Base-by-base conservation (phyloP, 345 rosid genomes). In the Salix exigua region DNA sequence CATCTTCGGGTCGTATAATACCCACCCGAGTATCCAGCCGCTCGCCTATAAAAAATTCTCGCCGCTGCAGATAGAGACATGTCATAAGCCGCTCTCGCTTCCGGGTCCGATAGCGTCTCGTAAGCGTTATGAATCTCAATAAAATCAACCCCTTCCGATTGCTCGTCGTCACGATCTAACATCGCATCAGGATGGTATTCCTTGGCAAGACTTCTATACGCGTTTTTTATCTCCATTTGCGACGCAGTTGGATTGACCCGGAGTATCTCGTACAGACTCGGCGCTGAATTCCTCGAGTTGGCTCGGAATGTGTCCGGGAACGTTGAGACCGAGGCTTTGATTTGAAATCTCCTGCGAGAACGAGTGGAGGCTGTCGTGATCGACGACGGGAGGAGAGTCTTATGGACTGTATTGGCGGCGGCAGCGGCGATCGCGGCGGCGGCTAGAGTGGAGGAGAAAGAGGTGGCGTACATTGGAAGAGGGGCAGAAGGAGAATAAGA, bases 121-220 rank as follows among this genome's bases (percentile, higher is more conserved):
- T 92, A 92, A 4, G 97, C 97, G 75, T 88, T 82, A 9, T 87
- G 91, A 70, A 92, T 88, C 88, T 88, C 85, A 53, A 92, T 88
- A 77, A 93, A 93, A 73, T 87, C 89, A 19, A 82, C 64, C 3
- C 91, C 94, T 74, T 87, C 90, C 12, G 88, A 67, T 8, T 44
- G 74, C 7, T 19, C 70, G 11, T 30, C 82, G 71, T 58, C 88
- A 3, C 23, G 63, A 58, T 25, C 23, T 77, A 35, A 21, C n/a
- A 28, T 10, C 16, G 89, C 85, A 33, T 91, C 92, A 0, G 96
- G 92, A 82, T 89, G 94, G 77, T 88, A 81, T 0, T 88, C 79
- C 81, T 91, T 88, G 7, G 93, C 93, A 13, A 28, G 82, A 76
- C 62, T 38, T 66, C 86, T 72, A 1, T 82, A 82, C 7, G 80